Evolutionary conservation across 108 stramenopile genomes (phyloP).

Genomic region (Ochromonas danica): DNA sequence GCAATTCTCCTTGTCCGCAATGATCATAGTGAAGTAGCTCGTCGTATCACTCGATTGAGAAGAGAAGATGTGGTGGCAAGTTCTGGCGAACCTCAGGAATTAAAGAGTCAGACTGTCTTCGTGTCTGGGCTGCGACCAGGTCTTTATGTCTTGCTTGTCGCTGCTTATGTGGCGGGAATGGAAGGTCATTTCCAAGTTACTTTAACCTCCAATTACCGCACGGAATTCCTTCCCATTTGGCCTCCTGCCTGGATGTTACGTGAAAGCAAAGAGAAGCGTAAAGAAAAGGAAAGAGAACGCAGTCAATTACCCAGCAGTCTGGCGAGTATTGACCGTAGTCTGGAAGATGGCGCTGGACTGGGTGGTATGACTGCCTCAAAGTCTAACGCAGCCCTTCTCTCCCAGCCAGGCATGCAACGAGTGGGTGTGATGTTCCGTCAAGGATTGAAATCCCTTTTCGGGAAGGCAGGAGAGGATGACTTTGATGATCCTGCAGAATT

Average conservation of each 20-base stretch:
- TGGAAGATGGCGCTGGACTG: too few species aligned
- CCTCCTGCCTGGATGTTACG: conserved; percentile 24
- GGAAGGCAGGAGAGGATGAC: neutral
- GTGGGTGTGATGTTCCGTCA: neutral
- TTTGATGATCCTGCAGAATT: neutral
- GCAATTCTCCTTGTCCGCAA: conserved; percentile 4
- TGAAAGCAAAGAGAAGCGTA: neutral
- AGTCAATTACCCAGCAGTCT: neutral
- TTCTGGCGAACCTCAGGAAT: conserved; percentile 42
- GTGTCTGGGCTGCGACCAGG: conserved; percentile 44
- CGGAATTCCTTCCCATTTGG: conserved; percentile 6
- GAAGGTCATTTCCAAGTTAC: conserved; percentile 50
- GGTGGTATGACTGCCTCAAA: neutral
- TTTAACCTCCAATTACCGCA: conserved; percentile 38
- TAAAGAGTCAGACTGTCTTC: conserved; percentile 45
- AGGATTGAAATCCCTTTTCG: neutral
- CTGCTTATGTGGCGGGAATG: conserved; percentile 51
- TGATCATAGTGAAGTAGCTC: neutral
- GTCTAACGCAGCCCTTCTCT: neutral
- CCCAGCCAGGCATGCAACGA: neutral
- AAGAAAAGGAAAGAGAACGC: neutral
- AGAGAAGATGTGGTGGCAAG: conserved; percentile 43
- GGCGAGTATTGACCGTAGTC: too few species aligned
- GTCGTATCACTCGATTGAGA: conserved; percentile 30
- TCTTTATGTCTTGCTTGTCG: conserved; percentile 48